Evolutionary conservation across 108 stramenopile species (phyloP), one percentile per base, ranked within the genome.

Genomic region (Skeletonema costatum): DNA sequence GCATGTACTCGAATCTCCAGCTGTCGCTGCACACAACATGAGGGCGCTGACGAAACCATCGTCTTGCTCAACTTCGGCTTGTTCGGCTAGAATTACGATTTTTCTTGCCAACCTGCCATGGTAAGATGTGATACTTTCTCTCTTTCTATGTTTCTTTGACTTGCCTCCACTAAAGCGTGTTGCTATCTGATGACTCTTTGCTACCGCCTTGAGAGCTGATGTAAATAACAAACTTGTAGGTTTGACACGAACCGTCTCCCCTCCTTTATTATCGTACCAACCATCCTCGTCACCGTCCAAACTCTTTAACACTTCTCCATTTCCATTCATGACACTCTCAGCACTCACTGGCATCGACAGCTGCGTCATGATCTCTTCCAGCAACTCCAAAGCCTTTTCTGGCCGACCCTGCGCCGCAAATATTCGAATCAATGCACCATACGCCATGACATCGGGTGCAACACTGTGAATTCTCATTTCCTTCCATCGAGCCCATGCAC

Each of bases 171-270:
- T 88, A 68, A 85, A 93, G 4, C 88, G 88, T 66, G 76, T 70
- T n/a, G 90, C 89, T 50, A 79, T 88, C 64, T 85, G 86, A 63
- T 95, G 94, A 75, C 87, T 88, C 62, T 80, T 82, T 3, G 90
- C 83, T 4, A 95, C 89, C 0, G 94, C 82, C 60, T 83, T 83
- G 2, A 95, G 79, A 1, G 94, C 94, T 50, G 83, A 82, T 13
- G 89, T 89, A 62, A 95, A 95, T 64, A 90, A 86, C 32, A 95
- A 71, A 11, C 90, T 95, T 2, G 94, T 95, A 5, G 94, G 94
- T 64, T 88, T 88, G 14, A 93, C 89, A 19, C 90, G 88, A 38
- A 90, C 81, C 19, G 73, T 80, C 17, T 87, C 81, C 81, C 80
- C 80, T 1, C 71, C 70, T 4, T 65, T 51, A 48, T 81, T 73